Evolutionary conservation across 2,329 filamentous ascomycete species (phyloP).

Genomic region (Ceratocystis colombiana): DNA sequence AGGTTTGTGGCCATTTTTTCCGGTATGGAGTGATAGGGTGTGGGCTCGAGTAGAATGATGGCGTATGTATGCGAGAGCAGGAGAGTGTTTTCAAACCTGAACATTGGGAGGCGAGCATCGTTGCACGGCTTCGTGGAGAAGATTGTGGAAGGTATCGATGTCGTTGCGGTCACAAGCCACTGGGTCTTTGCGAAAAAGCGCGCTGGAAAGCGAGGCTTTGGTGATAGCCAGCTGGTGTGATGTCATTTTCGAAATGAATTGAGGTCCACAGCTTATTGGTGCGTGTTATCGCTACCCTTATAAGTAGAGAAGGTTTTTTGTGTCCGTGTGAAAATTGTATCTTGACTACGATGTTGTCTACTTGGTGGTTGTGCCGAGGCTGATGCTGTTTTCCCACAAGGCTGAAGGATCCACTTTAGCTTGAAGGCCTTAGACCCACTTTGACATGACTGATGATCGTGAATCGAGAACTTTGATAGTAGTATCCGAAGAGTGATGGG

Average conservation of each 20-base stretch:
- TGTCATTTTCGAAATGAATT: slow-evolving; percentile 28
- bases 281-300: neutral
- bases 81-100: slow-evolving; percentile 61
- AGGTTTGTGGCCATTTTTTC: slow-evolving; percentile 6
- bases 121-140: slow-evolving; percentile 54
- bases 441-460: no score
- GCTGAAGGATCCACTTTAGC: slow-evolving; percentile 17
- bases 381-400: neutral
- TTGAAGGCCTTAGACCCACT: no score
- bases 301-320: slow-evolving; percentile 1
- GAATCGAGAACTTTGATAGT: no score
- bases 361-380: neutral
- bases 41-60: slow-evolving; percentile 6
- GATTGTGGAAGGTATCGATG: slow-evolving; percentile 57
- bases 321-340: neutral
- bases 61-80: slow-evolving; percentile 26
- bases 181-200: slow-evolving; percentile 66
- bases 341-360: neutral
- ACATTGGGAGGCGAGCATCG: slow-evolving; percentile 72
- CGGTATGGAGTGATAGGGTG: neutral
- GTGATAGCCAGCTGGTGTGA: slow-evolving; percentile 65
- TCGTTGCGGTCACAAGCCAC: slow-evolving; percentile 55
- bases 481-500: no score
- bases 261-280: neutral
- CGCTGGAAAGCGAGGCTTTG: slow-evolving; percentile 66